Evolutionary conservation across 805 yeast genomes (phyloP), one percentile per base, ranked within the genome.

Genomic region (Wickerhamomyces silvicola): DNA sequence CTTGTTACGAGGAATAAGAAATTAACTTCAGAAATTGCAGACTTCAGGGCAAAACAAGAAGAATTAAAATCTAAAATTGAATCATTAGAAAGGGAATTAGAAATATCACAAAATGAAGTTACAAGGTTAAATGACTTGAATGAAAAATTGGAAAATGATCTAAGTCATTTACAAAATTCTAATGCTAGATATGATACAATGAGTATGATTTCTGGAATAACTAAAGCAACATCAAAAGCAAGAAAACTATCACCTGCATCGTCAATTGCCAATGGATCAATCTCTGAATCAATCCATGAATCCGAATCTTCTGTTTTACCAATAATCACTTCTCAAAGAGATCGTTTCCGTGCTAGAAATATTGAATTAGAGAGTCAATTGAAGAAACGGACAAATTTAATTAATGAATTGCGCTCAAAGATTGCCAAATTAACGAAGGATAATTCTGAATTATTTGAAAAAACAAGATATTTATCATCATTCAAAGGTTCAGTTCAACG

Each of bases 281-380:
- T 59, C 9, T 57, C 45, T 50, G 76, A 44, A n/a, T 35, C 14
- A 23, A 30, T 22, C 13, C 21, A 7, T 6, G 70, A 44, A 35
- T 45, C 41, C 7, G 74, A 71, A 32, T 50, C 65, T 10, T 70
- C 77, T 4, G 74, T 88, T 18, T 57, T 90, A 31, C 94, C 94
- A 1, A 86, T 90, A 32, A 75, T 92, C 18, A 87, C 96, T 10
- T 88, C 90, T 51, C 98, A 90, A 61, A 76, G 98, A 54, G 98
- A 90, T 56, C 66, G 98, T 41, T 87, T 88, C 65, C 77, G 94
- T 47, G 70, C 74, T n/a, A 70, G 86, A 33, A 85, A 81, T 48
- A 73, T 72, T 36, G 95, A 85, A 52, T 67, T 92, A 33, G 97
- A 90, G 54, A 81, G 81, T 35, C 94, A 86, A 46, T 48, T 79